Conservation (phyloP, 2,329 filamentous ascomycete genomes). For the Oidium heveae region DNA sequence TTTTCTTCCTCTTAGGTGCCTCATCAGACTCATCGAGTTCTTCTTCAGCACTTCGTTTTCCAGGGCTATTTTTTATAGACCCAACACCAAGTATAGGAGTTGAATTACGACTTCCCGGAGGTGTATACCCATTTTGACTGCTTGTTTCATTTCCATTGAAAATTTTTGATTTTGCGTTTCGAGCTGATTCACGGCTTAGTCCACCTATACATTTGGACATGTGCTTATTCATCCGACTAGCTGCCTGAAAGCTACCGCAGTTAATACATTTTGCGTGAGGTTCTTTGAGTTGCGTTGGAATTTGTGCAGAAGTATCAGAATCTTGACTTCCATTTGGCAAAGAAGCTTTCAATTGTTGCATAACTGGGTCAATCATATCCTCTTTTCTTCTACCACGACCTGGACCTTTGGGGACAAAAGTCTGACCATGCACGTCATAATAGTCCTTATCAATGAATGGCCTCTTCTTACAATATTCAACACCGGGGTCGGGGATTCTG, state of each 20-base stretch:
- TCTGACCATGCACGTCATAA: slow-evolving; percentile 63
- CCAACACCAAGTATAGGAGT: slow-evolving; percentile 24
- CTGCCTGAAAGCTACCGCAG: slow-evolving; percentile 39
- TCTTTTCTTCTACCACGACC: slow-evolving; percentile 67
- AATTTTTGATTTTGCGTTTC: slow-evolving; percentile 36
- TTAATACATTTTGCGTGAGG: slow-evolving; percentile 42
- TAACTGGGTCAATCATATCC: slow-evolving; percentile 32
- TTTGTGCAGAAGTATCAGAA: slow-evolving; percentile 17
- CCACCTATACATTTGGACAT: slow-evolving; percentile 44
- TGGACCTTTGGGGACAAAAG: slow-evolving; percentile 47
- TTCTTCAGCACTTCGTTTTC: slow-evolving; percentile 12
- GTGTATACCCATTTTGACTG: slow-evolving; percentile 29
- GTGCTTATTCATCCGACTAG: slow-evolving; percentile 40
- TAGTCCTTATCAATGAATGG: slow-evolving; percentile 54
- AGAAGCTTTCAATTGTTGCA: slow-evolving; percentile 8
- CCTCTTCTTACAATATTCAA: slow-evolving; percentile 56
- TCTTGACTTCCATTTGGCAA: slow-evolving; percentile 22
- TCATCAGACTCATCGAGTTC: slow-evolving; percentile 13
- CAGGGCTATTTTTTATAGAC: slow-evolving; percentile 7
- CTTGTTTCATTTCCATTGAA: slow-evolving; percentile 25
- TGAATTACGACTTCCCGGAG: slow-evolving; percentile 35
- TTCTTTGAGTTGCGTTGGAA: slow-evolving; percentile 34
- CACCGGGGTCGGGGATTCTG: slow-evolving; percentile 35
- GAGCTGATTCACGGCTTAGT: slow-evolving; percentile 34
- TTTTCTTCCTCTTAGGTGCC: slow-evolving; percentile 11